Conservation (phyloP, 106 monocot genomes). For the Dendrobium chrysotoxum region DNA sequence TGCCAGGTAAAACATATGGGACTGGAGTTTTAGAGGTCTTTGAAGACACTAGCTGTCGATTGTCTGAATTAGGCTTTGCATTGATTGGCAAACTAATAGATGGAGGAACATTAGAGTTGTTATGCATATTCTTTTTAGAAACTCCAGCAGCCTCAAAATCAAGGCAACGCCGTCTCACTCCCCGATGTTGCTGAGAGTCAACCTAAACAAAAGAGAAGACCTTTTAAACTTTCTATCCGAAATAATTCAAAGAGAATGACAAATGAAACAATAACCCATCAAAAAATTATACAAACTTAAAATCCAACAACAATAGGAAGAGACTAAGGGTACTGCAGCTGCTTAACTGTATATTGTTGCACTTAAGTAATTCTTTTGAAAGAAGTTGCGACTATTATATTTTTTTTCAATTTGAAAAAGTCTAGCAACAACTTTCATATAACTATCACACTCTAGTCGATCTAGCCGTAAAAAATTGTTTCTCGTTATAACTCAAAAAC, state of each 20-base stretch:
- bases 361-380: no score
- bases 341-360: no score
- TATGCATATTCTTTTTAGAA: conserved; percentile 24
- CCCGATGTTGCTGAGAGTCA: conserved; percentile 59
- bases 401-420: no score
- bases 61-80: conserved; percentile 24
- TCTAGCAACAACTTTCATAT: no score
- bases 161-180: conserved; percentile 75
- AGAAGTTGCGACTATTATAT: no score
- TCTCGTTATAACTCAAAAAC: not conserved
- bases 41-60: conserved; percentile 8
- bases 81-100: conserved; percentile 24
- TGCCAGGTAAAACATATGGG: conserved; percentile 47
- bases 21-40: conserved; percentile 28
- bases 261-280: not conserved
- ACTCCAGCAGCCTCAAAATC: conserved; percentile 59
- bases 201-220: conserved; percentile 26
- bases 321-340: no score
- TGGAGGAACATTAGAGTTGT: conserved; percentile 9
- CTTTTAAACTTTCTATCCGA: not conserved
- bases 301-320: not conserved
- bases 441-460: no score
- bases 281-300: not conserved
- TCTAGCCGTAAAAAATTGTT: no score
- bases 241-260: no score